Conservation (phyloP, 2,329 filamentous ascomycete genomes). For the Xylaria sp. region DNA sequence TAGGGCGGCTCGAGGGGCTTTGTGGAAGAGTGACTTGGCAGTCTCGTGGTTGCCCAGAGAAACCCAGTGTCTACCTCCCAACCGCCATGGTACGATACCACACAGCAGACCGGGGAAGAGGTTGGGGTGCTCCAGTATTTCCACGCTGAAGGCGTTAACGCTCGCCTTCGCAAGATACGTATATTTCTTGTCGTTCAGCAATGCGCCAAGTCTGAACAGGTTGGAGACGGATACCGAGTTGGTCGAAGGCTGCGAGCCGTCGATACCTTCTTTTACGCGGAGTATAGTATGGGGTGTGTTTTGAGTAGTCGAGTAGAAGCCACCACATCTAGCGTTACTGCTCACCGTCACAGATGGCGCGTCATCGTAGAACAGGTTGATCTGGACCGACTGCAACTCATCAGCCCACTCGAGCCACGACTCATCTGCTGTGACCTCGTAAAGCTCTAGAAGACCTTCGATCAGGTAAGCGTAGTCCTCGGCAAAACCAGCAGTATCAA, state of each 20-base stretch:
- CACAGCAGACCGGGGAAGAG: constrained; percentile 78
- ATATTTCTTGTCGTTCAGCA: constrained; percentile 64
- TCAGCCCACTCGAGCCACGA: constrained; percentile 75
- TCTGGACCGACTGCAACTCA: constrained; percentile 70
- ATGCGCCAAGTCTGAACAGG: constrained; percentile 69
- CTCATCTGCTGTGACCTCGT: constrained; percentile 74
- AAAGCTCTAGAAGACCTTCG: constrained; percentile 75
- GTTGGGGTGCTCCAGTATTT: constrained; percentile 89
- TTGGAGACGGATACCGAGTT: constrained; percentile 86
- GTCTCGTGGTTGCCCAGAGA: constrained; percentile 19
- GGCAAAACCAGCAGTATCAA: constrained; percentile 68
- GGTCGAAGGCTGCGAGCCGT: constrained; percentile 81
- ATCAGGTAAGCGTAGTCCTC: constrained; percentile 94
- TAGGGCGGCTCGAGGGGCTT: constrained; percentile 24
- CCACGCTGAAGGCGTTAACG: constrained; percentile 79
- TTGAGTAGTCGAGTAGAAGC: constrained; percentile 67
- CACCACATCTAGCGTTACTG: constrained; percentile 44
- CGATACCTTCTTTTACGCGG: constrained; percentile 91
- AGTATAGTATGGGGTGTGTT: constrained; percentile 67
- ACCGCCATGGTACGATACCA: constrained; percentile 65
- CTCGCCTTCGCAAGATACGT: constrained; percentile 63
- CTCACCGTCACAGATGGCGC: constrained; percentile 33
- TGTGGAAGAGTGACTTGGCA: constrained; percentile 20
- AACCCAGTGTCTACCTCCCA: constrained; percentile 54
- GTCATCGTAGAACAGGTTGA: constrained; percentile 69